Evolutionary conservation across 345 rosid species (phyloP).

Genomic region (Salix koriyanagi): DNA sequence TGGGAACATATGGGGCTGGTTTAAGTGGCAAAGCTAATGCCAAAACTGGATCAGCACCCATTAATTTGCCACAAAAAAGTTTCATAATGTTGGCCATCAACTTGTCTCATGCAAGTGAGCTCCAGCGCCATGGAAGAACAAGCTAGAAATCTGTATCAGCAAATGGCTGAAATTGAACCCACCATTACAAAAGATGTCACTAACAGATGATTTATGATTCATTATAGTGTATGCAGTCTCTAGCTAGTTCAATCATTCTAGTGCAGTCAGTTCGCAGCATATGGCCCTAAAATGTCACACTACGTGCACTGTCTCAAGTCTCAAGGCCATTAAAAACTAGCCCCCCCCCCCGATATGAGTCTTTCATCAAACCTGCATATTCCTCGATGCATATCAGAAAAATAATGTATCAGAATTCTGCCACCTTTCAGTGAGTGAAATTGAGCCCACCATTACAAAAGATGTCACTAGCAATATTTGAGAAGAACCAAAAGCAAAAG

Average conservation of each 20-base stretch:
- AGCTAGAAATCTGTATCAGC: neutral
- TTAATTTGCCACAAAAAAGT: neutral
- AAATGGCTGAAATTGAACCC: neutral
- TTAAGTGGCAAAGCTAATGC: neutral
- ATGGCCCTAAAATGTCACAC: neutral
- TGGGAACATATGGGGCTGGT: neutral
- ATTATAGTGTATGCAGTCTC: neutral
- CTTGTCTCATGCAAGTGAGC: neutral
- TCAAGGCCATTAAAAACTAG: neutral
- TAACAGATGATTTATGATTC: neutral
- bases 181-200: neutral
- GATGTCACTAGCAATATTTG: neutral
- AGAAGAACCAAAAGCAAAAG: neutral
- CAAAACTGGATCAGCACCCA: neutral
- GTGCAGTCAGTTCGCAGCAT: constrained; percentile 10
- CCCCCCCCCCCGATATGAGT: no score
- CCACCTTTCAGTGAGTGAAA: neutral
- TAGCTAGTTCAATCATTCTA: neutral
- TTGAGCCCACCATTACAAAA: neutral
- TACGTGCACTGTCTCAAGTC: no score
- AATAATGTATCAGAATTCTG: neutral
- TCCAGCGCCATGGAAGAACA: neutral
- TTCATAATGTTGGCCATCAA: neutral
- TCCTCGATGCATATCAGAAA: neutral
- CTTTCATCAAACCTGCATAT: neutral